Base-by-base conservation (phyloP, 805 yeast species). In the Starmera dryadoides region DNA sequence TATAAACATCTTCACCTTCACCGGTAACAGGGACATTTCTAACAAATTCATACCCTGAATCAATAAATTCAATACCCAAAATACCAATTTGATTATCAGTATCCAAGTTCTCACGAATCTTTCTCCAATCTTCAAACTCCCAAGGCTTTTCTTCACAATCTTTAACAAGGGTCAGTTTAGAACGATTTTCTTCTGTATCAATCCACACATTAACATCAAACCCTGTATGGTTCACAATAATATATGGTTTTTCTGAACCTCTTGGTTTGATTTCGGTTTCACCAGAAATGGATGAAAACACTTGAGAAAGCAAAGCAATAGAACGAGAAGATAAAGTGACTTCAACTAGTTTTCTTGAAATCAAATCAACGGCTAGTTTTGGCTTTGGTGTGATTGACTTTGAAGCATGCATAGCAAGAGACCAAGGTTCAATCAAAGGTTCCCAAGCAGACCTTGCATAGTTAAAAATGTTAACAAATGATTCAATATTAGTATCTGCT, bases 91-190 rank as follows among this genome's bases (percentile, higher is more conserved):
- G 75, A 32, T 71, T 76, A 40, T 82, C 82, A 4, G 82, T 75
- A 44, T 76, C 80, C 40, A 89, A 63, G 40, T 79, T 77, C 53
- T 91, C 96, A 59, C 98, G 79, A 19, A 88, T 74, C 23, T 71
- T 71, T 44, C 86, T 71, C 97, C 98, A 93, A 55, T 91, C 96
- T 52, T 89, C 95, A 64, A 94, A 94, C 31, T 88, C 79, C 97
- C 98, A 93, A 1, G 86, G 82, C 4, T 75, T 56, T 4, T 60
- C 58, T 5, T 73, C 76, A 2, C 74, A 73, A 37, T 77, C 68
- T 30, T 64, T 58, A 14, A 85, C 53, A 0, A 50, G 30, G 0
- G 70, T 65, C 14, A 60, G 25, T 2, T 48, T 50, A 9, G 43
- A 38, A 12, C 45, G 48, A 21, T 46, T 54, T 2, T 59, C 56